phyloP scores from a whole-genome alignment of 2,329 filamentous ascomycete species.

The Dactylellina drechsleri region DNA sequence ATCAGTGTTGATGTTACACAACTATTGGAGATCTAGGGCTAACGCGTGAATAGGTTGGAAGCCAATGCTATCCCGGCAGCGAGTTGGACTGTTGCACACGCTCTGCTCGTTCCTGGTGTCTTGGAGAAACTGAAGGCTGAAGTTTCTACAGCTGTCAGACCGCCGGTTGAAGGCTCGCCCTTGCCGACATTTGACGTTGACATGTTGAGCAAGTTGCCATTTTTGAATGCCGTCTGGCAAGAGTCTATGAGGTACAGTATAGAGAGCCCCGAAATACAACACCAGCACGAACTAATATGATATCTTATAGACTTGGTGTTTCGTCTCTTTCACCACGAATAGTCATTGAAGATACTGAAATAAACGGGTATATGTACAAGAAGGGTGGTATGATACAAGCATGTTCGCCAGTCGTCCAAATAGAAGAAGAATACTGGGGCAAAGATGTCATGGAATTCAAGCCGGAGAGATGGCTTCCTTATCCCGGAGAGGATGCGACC shows the following conservation, averaged over 20 bases:
- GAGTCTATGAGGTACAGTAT: constrained; percentile 32
- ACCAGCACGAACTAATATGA: constrained; percentile 3
- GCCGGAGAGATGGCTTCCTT: constrained; percentile 34
- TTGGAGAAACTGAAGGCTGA: constrained; percentile 28
- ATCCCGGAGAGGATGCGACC: constrained; percentile 22
- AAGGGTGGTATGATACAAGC: constrained; percentile 50
- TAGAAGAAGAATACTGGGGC: constrained; percentile 46
- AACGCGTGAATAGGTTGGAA: constrained; percentile 18
- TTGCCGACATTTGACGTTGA: constrained; percentile 38
- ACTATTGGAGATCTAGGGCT: not conserved
- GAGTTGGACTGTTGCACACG: constrained; percentile 20
- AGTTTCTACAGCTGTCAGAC: constrained; percentile 1
- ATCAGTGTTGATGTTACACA: not conserved
- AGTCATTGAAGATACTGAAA: constrained; percentile 46
- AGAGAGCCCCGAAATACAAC: not conserved
- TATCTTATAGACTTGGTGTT: constrained; percentile 28
- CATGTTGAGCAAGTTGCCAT: constrained; percentile 25
- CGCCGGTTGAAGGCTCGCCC: constrained; percentile 14
- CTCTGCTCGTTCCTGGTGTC: constrained; percentile 18
- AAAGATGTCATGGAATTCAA: constrained; percentile 41
- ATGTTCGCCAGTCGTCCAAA: constrained; percentile 10
- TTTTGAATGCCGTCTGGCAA: constrained; percentile 39
- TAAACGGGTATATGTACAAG: constrained; percentile 43
- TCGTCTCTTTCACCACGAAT: constrained; percentile 43
- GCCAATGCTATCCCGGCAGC: constrained; percentile 41